These are phyloP conservation scores for Pseudocercospora eumusae DNA, from an alignment of 2,329 filamentous ascomycete species.

Conservation along the genomic window DNA sequence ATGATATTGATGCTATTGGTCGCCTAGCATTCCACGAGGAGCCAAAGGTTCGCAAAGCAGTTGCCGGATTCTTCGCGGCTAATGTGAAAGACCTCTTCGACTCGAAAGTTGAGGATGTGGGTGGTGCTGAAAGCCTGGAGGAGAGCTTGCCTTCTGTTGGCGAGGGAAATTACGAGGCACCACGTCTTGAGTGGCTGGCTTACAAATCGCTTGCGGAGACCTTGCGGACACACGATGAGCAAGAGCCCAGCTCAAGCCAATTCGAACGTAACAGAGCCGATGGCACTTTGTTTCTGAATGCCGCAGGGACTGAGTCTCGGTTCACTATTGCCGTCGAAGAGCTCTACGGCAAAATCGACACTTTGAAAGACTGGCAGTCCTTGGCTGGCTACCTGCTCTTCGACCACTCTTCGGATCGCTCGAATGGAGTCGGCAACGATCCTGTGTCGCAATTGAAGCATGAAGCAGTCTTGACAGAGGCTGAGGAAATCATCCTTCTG, in stretches of 20 bases:
- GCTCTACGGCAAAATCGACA: slow-evolving; percentile 77
- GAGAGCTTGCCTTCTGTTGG: slow-evolving; percentile 74
- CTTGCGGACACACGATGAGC: slow-evolving; percentile 74
- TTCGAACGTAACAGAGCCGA: slow-evolving; percentile 46
- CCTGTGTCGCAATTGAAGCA: slow-evolving; percentile 66
- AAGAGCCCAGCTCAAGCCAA: slow-evolving; percentile 50
- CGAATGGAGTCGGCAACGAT: slow-evolving; percentile 60
- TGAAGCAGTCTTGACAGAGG: slow-evolving; percentile 69
- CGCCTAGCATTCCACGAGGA: slow-evolving; percentile 88
- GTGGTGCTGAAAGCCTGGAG: slow-evolving; percentile 73
- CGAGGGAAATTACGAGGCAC: slow-evolving; percentile 60
- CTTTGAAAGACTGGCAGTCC: slow-evolving; percentile 83
- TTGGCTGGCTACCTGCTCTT: slow-evolving; percentile 88
- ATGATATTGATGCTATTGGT: slow-evolving; percentile 86
- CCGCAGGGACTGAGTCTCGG: slow-evolving; percentile 71
- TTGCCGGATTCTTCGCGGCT: slow-evolving; percentile 86
- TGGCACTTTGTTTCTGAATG: slow-evolving; percentile 55
- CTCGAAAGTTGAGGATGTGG: slow-evolving; percentile 77
- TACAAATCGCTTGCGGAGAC: slow-evolving; percentile 88
- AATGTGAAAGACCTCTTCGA: slow-evolving; percentile 82
- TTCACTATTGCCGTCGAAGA: slow-evolving; percentile 84
- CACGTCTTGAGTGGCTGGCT: slow-evolving; percentile 82
- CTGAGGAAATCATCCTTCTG: slow-evolving; percentile 81
- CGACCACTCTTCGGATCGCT: slow-evolving; percentile 68
- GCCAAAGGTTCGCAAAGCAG: slow-evolving; percentile 78